Percentiles rank a stretch among this genome's conserved stretches.
These are phyloP conservation scores for Otatea glauca DNA, from an alignment of 176 grass and related monocot species.

Conservation along the genomic window DNA sequence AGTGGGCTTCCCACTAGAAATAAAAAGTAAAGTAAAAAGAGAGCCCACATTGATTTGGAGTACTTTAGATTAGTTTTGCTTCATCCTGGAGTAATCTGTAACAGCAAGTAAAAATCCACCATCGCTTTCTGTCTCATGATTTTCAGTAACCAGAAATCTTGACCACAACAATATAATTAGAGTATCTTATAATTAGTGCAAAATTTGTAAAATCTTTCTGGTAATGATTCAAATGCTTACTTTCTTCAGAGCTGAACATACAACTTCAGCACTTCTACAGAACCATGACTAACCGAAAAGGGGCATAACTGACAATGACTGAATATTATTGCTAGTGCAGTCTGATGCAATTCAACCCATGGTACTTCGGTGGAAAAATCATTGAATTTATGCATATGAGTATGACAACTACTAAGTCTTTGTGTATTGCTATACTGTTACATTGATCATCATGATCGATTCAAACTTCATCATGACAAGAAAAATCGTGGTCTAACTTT, in stretches of 20 bases:
- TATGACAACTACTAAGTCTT: slow-evolving; percentile 1
- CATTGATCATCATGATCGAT: slow-evolving; percentile 39
- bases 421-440: slow-evolving; percentile 13
- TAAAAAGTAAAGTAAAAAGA: neutral
- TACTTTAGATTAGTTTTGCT: slow-evolving; percentile 15
- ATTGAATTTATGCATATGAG: slow-evolving; percentile 37
- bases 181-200: neutral
- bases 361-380: slow-evolving; percentile 27
- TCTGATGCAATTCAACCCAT: slow-evolving; percentile 25
- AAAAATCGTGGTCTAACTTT: slow-evolving; percentile 47
- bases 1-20: slow-evolving; percentile 52
- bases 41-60: slow-evolving; percentile 20
- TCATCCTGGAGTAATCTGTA: slow-evolving; percentile 9
- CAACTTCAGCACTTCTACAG: slow-evolving; percentile 8
- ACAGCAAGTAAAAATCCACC: slow-evolving; percentile 24
- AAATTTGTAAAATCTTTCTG: slow-evolving; percentile 9
- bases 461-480: slow-evolving; percentile 40
- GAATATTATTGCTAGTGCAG: slow-evolving; percentile 25
- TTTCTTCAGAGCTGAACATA: slow-evolving; percentile 25
- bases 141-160: slow-evolving; percentile 23
- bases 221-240: slow-evolving; percentile 22
- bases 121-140: slow-evolving; percentile 34
- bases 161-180: neutral
- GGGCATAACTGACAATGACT: neutral
- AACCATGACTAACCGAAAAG: slow-evolving; percentile 3